Evolutionary conservation across 345 rosid species (phyloP), one percentile per base, ranked within the genome.

Genomic region (Lenwebbia sp.): DNA sequence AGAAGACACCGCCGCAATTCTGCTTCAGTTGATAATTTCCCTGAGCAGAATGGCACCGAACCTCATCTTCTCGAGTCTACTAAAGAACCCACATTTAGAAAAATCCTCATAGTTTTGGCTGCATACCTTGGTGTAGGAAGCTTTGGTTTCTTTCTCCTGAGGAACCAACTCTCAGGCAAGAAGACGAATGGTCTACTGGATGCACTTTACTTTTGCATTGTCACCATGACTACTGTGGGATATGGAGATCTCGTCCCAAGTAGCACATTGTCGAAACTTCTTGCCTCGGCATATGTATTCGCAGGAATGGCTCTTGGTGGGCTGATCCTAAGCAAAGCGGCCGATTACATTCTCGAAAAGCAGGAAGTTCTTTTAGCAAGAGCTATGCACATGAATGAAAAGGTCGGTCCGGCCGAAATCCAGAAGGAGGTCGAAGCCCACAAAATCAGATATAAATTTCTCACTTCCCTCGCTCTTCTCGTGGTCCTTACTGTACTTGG

Each of bases 201-300:
- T 88, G 91, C 94, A 14, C 47, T 93, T 30, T 92, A 94, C 88
- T 92, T 94, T 65, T 89, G 91, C 52, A 87, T 93, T 15, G 92
- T 93, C 86, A 92, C 94, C 8, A 89, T 92, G 92, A 92, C 94
- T 11, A 92, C 93, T 0, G 94, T 92, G 14, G 96, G 94, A 82
- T 92, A 92, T 82, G 95, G 96, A 3, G 95, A 93, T 86, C 90
- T 93, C 37, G 91, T 93, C 40, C 95, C 96, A 25, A 84, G 30
- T 19, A 91, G 87, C 85, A 40, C 86, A 6, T 33, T 85, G 83
- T 87, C 90, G 1, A 92, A 93, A 88, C 85, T 93, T 13, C 89
- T 94, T 22, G 92, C 94, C 4, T 88, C 91, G 50, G 10, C 88
- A 28, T 93, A 85, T 83, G 94, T 90, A 21, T 91, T 93, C 76